Conservation (phyloP, 2,329 filamentous ascomycete genomes). For the Passalora sequoiae region DNA sequence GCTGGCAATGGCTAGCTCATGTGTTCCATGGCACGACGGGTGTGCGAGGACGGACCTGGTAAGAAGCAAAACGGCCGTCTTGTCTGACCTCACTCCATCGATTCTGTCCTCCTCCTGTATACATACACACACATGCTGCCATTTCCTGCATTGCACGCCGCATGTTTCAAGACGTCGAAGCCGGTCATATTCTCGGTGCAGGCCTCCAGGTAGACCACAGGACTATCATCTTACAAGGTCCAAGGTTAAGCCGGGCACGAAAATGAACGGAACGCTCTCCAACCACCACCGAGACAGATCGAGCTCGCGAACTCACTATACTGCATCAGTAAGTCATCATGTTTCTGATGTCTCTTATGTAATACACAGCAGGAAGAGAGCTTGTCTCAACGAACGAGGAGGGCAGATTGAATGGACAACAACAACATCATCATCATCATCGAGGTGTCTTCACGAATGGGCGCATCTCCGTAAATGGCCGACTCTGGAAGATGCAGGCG, state of each 20-base stretch:
- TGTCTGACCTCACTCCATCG: neutral
- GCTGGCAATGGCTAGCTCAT: neutral
- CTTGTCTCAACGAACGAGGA: too few species aligned
- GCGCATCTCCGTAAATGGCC: neutral
- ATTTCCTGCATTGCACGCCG: too few species aligned
- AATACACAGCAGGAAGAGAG: too few species aligned
- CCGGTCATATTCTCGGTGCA: neutral
- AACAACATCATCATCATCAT: too few species aligned
- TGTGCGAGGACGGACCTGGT: constrained; percentile 4
- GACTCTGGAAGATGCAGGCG: neutral
- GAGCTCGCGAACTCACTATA: constrained; percentile 2
- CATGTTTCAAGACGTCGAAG: too few species aligned
- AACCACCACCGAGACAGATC: constrained; percentile 2
- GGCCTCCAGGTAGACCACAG: neutral
- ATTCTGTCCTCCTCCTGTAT: neutral
- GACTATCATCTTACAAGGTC: neutral
- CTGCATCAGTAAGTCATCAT: constrained; percentile 2
- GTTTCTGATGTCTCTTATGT: neutral
- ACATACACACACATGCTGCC: neutral
- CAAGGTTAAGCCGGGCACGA: neutral
- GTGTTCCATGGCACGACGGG: neutral
- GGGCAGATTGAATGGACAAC: too few species aligned
- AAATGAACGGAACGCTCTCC: constrained; percentile 4
- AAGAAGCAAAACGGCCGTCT: neutral
- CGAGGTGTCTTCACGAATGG: too few species aligned